Base-by-base conservation (phyloP, 805 yeast species). In the Saccharomyces paradoxus region DNA sequence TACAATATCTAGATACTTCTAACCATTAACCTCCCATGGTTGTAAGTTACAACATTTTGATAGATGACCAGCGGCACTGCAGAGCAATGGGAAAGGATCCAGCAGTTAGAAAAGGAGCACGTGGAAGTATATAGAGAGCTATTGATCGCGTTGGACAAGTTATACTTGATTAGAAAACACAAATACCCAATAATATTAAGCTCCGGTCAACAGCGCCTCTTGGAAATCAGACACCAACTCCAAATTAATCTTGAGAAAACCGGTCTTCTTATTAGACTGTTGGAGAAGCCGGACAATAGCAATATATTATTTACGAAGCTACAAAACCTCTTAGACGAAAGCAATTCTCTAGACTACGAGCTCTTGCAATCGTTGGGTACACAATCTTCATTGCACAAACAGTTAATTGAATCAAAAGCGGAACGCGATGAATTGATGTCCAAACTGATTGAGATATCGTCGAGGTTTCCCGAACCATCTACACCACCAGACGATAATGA, bases 121-220 rank as follows among this genome's bases (percentile, higher is more conserved):
- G 72, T 70, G 0, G 52, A 58, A 28, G 57, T 70, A 0, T 72
- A 75, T 54, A 56, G 60, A n/a, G 65, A 69, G 22, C 58, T 76
- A 13, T 55, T 74, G 4, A 49, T 57, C 17, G 56, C 66, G 0
- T 52, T 75, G 27, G 79, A 77, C 53, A 58, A 63, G 17, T 56
- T 77, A 8, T 64, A 64, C 50, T 49, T 67, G 32, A 32, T 57
- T 14, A 62, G 60, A 26, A 61, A 57, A 41, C 56, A 49, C 9
- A 51, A 55, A 8, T 44, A 50, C 5, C 48, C 32, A n/a, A 46
- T 49, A 22, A 41, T 26, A 17, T 24, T 51, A 47, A 41, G n/a
- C 22, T 13, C 31, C 21, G 32, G 14, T 13, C 52, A 51, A 32
- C 12, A 21, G 13, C 14, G 48, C 27, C 37, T 56, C 14, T 52